phyloP scores from a whole-genome alignment of 129 eudicot species.

The Deinandra increscens region DNA sequence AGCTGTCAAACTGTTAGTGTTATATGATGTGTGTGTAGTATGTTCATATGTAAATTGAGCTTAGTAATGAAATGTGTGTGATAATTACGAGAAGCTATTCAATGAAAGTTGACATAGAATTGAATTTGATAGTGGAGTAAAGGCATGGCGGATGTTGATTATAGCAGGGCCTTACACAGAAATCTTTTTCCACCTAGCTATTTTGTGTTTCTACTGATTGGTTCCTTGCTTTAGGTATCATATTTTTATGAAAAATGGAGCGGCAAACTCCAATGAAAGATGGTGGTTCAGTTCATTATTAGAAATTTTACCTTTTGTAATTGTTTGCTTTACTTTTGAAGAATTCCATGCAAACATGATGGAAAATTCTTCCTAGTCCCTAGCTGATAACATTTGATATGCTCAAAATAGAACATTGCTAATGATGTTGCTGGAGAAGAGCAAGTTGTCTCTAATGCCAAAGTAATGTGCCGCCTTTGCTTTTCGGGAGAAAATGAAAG shows the following conservation, averaged over 20 bases:
- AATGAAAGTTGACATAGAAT: not conserved
- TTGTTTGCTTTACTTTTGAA: slow-evolving; percentile 11
- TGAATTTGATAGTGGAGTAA: not conserved
- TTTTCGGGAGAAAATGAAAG: slow-evolving; percentile 80
- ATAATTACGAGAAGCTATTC: not conserved
- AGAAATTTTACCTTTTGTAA: not conserved
- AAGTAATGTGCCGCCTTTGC: slow-evolving; percentile 88
- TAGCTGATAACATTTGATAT: not conserved
- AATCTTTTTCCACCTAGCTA: not conserved
- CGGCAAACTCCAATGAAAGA: slow-evolving; percentile 4
- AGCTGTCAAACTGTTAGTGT: slow-evolving; percentile 11
- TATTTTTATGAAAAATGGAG: not conserved
- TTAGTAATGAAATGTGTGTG: not conserved
- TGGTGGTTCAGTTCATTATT: not conserved
- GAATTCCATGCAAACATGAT: not conserved
- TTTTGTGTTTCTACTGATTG: slow-evolving; percentile 6
- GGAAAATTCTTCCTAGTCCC: not conserved
- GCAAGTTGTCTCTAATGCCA: slow-evolving; percentile 56
- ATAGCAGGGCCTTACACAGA: not conserved
- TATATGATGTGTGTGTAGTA: not conserved
- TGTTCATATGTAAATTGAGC: not conserved
- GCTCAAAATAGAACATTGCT: slow-evolving; percentile 42
- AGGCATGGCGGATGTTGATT: slow-evolving; percentile 2
- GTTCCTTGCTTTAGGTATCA: not conserved
- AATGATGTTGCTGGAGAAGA: slow-evolving; percentile 70